Percentiles rank a stretch among this genome's conserved stretches.
These are phyloP conservation scores for Trichomonas vaginalis DNA, from an alignment of 208 protist species.

Conservation along the genomic window DNA sequence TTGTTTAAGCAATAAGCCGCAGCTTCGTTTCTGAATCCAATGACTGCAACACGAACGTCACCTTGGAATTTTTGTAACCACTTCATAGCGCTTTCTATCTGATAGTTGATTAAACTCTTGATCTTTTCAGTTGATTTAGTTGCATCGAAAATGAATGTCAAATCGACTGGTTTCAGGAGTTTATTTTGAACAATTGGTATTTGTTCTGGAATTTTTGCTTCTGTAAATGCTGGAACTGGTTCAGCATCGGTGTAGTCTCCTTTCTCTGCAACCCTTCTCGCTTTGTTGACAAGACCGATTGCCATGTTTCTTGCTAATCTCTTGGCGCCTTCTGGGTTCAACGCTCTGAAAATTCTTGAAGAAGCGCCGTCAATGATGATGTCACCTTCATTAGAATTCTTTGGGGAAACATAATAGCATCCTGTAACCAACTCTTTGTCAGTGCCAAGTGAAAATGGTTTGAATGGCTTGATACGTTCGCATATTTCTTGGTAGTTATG, in stretches of 20 bases:
- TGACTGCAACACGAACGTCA: neutral
- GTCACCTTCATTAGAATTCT: neutral
- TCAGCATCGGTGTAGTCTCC: neutral
- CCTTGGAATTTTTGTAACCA: neutral
- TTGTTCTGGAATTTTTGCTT: neutral
- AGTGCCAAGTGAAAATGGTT: neutral
- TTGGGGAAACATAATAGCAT: neutral
- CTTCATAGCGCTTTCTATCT: neutral
- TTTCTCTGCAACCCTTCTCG: neutral
- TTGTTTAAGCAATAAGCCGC: neutral
- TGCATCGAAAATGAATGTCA: neutral
- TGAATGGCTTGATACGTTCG: neutral
- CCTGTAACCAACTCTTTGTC: neutral
- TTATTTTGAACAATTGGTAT: too few species aligned
- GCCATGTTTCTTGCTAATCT: neutral
- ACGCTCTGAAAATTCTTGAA: neutral
- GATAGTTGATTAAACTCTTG: neutral
- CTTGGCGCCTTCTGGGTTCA: neutral
- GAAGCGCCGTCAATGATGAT: neutral
- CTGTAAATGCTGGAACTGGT: neutral
- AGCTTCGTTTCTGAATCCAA: neutral
- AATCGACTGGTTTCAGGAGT: neutral
- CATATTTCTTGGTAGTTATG: neutral
- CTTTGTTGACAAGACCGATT: neutral
- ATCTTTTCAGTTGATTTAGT: neutral